Base-by-base conservation (phyloP, 352 stramenopile genomes). In the Globisporangium uncinulatum region DNA sequence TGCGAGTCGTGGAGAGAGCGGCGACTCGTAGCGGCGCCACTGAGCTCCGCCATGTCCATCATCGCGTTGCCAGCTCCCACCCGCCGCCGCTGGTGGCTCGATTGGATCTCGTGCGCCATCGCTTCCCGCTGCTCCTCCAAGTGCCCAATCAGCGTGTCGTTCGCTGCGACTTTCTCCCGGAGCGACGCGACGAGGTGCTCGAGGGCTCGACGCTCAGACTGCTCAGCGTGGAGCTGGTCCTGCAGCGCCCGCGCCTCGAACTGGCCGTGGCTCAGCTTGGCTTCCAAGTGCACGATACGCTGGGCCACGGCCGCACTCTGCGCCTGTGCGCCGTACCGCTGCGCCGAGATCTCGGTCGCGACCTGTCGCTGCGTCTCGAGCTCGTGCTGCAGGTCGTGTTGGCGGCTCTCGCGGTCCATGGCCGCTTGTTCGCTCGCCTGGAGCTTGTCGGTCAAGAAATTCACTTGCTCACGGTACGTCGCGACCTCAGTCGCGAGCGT, bases 391-490 rank as follows among this genome's bases (percentile, higher is more conserved):
- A 74, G 43, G 24, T 63, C 47, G 3, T 64, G 56, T 21, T 69
- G 65, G 14, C 65, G 61, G 56, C 63, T 60, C 19, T 71, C 64
- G 2, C 49, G 43, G 21, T 77, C 68, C 9, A 70, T 46, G 2
- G 70, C 51, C 37, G 76, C 61, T 44, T 85, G 74, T 42, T 89
- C 76, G 3, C 59, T 75, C 15, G 57, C 39, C 42, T 86, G 74
- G 21, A 94, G 60, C 47, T 92, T 86, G 37, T 91, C 77, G 1
- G 82, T 89, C 15, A 94, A 59, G 44, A 88, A 86, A 43, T 65
- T 89, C 20, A 94, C 79, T 64, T 94, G 84, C n/a, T 91, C 79
- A 10, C 82, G 69, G 57, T 89, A 90, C 17, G 83, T 84, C 5
- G 65, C 56, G 17, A 62, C 65, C 61, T 94, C 82, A 0, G 74